Conservation (phyloP, 176 grass and related monocot species). For the Triticum dicoccoides region DNA sequence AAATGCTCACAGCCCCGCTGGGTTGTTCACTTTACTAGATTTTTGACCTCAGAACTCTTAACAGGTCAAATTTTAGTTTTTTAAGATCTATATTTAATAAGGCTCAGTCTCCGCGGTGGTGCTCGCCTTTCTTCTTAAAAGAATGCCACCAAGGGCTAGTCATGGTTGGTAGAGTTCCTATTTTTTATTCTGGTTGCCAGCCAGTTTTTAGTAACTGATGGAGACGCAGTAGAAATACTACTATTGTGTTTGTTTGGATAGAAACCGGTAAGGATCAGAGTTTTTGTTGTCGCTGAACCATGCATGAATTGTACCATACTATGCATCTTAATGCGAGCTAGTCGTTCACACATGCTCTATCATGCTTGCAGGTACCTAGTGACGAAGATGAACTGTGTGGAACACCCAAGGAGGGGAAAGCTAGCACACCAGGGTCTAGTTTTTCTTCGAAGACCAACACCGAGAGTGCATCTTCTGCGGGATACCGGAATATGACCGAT, state of each 20-base stretch:
- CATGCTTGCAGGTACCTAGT: conserved; percentile 33
- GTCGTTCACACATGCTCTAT: background rate
- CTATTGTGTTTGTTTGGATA: background rate
- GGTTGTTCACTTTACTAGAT: too few relatives aligned
- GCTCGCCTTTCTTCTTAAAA: too few relatives aligned
- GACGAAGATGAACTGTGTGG: conserved; percentile 26
- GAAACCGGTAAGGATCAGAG: background rate
- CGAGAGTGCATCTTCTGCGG: conserved; percentile 21
- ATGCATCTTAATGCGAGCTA: background rate
- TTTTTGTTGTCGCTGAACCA: background rate
- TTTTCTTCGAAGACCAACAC: conserved; percentile 37
- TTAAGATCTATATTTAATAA: too few relatives aligned
- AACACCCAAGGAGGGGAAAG: conserved; percentile 32
- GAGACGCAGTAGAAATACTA: background rate
- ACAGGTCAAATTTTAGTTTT: too few relatives aligned
- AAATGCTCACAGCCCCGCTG: too few relatives aligned
- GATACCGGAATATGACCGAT: conserved; percentile 59
- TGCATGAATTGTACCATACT: background rate
- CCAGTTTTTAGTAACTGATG: background rate
- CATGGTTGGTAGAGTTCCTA: too few relatives aligned
- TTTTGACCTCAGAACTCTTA: too few relatives aligned
- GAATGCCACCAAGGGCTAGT: too few relatives aligned
- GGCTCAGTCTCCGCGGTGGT: too few relatives aligned
- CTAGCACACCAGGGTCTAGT: conserved; percentile 33
- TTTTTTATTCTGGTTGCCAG: background rate